Base-by-base conservation (phyloP, 2,329 filamentous ascomycete genomes). In the Neofusicoccum sp. region DNA sequence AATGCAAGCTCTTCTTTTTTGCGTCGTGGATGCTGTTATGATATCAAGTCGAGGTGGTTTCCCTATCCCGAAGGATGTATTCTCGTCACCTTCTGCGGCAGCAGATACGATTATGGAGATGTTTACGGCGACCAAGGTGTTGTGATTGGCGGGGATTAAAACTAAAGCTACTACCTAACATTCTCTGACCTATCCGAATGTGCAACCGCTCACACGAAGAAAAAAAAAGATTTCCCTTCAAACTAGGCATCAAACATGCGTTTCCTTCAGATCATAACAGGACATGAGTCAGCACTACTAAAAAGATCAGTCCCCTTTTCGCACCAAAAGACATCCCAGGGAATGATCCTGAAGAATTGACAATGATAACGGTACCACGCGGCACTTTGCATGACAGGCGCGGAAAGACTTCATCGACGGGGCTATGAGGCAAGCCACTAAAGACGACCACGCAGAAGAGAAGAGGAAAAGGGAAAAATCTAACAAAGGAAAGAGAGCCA, bases 201-300 rank as follows among this genome's bases (percentile, higher is more conserved):
- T 34, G 52, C 50, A 41, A 36, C 54, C 41, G 54, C 54, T 8
- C 43, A 45, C 22, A 36, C 22, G 22, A 22, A 22, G 28, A 22
- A 37, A 37, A 7, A 6, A 37, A 7, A 12, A 37, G 7, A 37
- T 37, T 37, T 12, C 36, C 36, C 36, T 2, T 37, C 11, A 22
- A 22, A 22, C 22, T 22, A 22, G 22, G 22, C 22, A 22, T 22
- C 22, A 22, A 22, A 22, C 22, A 22, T 22, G 22, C 22, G 6
- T 37, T 37, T 37, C 36, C 11, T 37, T 37, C 11, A 6, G 11
- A 11, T 43, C 52, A 29, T 44, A 9, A 58, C n/a, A 31, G 54
- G 54, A 58, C 54, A 58, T 58, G 54, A 45, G 11, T 12, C 36
- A 37, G 31, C 54, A 58, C 54, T 58, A 58, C 54, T 58, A 58